Percentiles rank a stretch among this genome's conserved stretches.
Evolutionary conservation across 2,329 filamentous ascomycete genomes (phyloP).

Genomic region (Microthyrium microscopicum): DNA sequence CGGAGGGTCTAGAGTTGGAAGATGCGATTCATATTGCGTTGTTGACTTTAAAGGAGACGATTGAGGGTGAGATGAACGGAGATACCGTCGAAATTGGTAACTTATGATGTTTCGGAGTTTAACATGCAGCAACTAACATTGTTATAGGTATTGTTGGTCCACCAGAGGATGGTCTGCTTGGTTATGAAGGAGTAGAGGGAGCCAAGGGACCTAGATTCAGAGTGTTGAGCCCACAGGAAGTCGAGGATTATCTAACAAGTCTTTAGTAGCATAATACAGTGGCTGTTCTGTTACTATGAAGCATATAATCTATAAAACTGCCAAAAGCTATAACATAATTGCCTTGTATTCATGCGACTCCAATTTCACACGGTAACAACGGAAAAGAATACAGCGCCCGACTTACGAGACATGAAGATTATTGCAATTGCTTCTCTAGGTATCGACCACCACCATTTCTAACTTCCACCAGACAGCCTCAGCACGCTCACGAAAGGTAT

Average conservation of each 20-base stretch:
- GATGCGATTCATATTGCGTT: slow-evolving; percentile 97
- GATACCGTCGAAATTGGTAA: slow-evolving; percentile 95
- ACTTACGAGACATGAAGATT: no score
- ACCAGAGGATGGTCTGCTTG: slow-evolving; percentile 81
- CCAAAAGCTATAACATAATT: no score
- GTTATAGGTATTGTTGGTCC: slow-evolving; percentile 78
- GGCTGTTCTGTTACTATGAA: no score
- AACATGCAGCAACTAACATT: slow-evolving; percentile 6
- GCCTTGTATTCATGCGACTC: no score
- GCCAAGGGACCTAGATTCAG: slow-evolving; percentile 75
- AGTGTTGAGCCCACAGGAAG: slow-evolving; percentile 92
- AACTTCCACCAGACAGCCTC: no score
- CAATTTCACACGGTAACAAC: no score
- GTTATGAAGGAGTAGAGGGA: slow-evolving; percentile 76
- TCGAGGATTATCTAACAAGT: slow-evolving; percentile 98
- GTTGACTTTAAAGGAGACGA: slow-evolving; percentile 94
- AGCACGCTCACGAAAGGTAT: no score
- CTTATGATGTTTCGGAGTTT: slow-evolving; percentile 14
- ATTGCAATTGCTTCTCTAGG: no score
- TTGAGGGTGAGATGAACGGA: slow-evolving; percentile 98
- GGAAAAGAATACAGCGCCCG: no score
- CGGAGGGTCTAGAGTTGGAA: slow-evolving; percentile 88
- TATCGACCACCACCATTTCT: no score
- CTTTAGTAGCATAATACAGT: no score
- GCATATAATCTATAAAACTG: no score